These are phyloP conservation scores for Diplogelasinospora grovesii DNA, from an alignment of 495 filamentous ascomycete genomes.

Conservation along the genomic window DNA sequence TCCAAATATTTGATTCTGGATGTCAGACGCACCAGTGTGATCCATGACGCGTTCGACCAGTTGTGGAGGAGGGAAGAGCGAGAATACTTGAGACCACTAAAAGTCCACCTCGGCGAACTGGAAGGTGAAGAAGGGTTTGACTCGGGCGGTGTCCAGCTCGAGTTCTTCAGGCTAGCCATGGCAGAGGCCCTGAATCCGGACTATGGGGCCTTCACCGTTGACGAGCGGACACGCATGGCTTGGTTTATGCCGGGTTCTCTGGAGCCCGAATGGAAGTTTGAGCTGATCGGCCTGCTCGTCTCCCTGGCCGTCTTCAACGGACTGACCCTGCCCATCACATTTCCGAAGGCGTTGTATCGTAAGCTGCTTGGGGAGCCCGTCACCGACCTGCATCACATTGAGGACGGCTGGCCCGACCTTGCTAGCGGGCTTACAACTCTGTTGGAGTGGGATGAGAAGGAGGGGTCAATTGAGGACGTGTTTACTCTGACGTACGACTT, in stretches of 20 bases:
- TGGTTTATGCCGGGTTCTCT: conserved; percentile 82
- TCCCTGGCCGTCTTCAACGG: conserved; percentile 94
- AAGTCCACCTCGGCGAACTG: conserved; percentile 75
- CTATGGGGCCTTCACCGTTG: conserved; percentile 69
- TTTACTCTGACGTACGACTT: conserved; percentile 82
- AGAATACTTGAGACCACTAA: conserved; percentile 77
- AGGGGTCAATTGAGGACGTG: conserved; percentile 73
- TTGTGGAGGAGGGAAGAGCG: conserved; percentile 78
- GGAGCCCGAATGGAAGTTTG: conserved; percentile 82
- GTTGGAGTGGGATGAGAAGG: conserved; percentile 61
- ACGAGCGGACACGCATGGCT: conserved; percentile 63
- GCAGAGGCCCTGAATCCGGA: conserved; percentile 68
- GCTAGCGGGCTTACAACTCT: conserved; percentile 64
- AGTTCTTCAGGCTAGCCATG: conserved; percentile 84
- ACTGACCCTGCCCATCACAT: conserved; percentile 78
- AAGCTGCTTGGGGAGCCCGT: conserved; percentile 63
- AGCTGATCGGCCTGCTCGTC: conserved; percentile 79
- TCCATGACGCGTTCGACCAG: conserved; percentile 78
- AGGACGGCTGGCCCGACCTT: conserved; percentile 82
- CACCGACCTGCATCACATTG: conserved; percentile 63
- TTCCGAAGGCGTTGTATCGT: conserved; percentile 77
- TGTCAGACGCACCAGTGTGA: conserved; percentile 61
- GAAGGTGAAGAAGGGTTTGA: conserved; percentile 85
- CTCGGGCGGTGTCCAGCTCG: conserved; percentile 89
- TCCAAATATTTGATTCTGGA: conserved; percentile 70